Evolutionary conservation across 2,329 filamentous ascomycete genomes (phyloP), one percentile per base, ranked within the genome.

Genomic region (Incumbomyces delicatus): DNA sequence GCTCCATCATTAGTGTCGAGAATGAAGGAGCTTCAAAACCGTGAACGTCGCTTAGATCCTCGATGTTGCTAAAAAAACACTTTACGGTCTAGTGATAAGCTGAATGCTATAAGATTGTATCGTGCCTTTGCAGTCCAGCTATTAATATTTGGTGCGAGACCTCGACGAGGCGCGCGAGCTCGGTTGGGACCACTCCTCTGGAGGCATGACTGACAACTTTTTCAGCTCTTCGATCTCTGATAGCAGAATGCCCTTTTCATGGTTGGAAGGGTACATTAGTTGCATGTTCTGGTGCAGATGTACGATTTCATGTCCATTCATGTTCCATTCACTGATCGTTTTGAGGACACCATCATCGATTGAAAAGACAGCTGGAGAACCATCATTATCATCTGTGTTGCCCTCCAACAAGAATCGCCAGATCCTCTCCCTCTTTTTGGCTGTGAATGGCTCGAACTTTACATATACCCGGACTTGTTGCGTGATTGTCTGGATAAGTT

Each of bases 261-360:
- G 33, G 22, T 13, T 35, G 5, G 17, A 13, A 14, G 12, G 13
- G 22, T 37, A 30, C 18, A 32, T 12, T 18, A 45, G 33, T 7
- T 12, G 22, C n/a, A 45, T 11, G 16, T 30, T 45, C 27, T 45
- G 13, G 33, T 37, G 38, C 34, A 45, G 14, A 45, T 45, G 42
- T 14, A 12, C 13, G 34, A 45, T 45, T 31, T 38, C 33, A 35
- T 45, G 42, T 3, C 42, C 42, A 30, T 45, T 45, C 34, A 45
- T 20, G 13, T 45, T 14, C 42, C 42, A 45, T 17, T 18, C 17
- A 30, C 42, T 45, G 17, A 45, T 37, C n/a, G 22, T 29, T 16
- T 20, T 44, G 41, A 44, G 20, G 30, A 16, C 13, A 6, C 16
- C 17, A 12, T 44, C 31, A 16, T 30, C 14, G n/a, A 44, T 12